Base-by-base conservation (phyloP, 768 basidiomycete genomes). In the Punctularia strigosozonata region DNA sequence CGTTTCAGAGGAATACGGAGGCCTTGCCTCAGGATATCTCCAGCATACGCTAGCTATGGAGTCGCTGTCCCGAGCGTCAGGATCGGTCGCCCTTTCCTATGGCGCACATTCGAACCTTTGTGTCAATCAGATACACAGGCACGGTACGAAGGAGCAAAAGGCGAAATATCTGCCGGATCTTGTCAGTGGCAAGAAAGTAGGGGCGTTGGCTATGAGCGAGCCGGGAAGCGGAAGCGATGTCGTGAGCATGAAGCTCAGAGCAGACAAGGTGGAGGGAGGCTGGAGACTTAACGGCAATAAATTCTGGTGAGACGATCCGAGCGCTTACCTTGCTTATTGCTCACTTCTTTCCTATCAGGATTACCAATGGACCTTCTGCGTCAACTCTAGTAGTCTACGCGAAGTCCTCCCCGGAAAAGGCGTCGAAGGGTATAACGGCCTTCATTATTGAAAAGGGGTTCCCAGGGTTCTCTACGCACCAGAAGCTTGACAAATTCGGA, bases 31-130 rank as follows among this genome's bases (percentile, higher is more conserved):
- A 44, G 89, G 90, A 2, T 92, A 91, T 58, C 67, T 91, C 36
- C 71, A 88, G 37, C 90, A 91, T 58, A 84, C 81, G 4, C 68
- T 97, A 35, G 91, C 86, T 5, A 95, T 95, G 91, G 92, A 97
- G 63, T 87, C 87, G 45, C 64, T 97, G 39, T 94, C 91, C 25
- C 66, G 77, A 19, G 85, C 87, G 14, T 94, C 91, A 5, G 92
- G 88, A 24, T 90, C 88, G 4, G 83, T 97, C 20, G 92, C 83
- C 2, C 72, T 97, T 5, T 90, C 88, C 2, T 92, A 92, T 43
- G 89, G 86, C 39, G 87, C 89, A 23, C 89, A 92, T 50, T 90
- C 87, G 12, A 92, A 92, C 51, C 71, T 92, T 23, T 92, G 89
- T 48, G 69, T 71, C 19, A 65, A 65, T 39, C 68, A 69, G 59